Conservation (phyloP, 805 yeast species). For the Clavispora phyllophila region DNA sequence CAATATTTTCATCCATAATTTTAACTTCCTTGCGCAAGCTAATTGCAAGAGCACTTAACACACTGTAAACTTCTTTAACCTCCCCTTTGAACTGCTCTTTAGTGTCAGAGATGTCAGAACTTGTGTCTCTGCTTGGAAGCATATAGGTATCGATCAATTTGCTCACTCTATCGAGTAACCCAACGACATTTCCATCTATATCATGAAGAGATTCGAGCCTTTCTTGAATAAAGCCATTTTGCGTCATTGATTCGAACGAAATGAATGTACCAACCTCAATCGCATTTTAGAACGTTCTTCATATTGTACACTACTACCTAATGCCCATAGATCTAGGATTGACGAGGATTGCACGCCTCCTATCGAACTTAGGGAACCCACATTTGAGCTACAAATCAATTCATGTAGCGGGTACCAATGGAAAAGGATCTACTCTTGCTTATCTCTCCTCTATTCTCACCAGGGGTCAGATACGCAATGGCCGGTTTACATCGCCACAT, state of each 20-base stretch:
- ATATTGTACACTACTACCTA: conserved; percentile 3
- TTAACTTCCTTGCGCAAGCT: conserved; percentile 63
- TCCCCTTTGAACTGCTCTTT: conserved; percentile 40
- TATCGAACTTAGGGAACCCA: conserved; percentile 58
- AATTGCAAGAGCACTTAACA: conserved; percentile 55
- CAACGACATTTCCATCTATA: conserved; percentile 49
- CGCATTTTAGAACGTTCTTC: conserved; percentile 1
- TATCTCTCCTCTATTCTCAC: conserved; percentile 65
- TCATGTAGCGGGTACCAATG: conserved; percentile 97
- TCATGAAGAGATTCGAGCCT: conserved; percentile 48
- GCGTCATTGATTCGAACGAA: conserved; percentile 2
- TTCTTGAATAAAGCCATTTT: conserved; percentile 36
- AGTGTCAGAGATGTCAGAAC: conserved; percentile 17
- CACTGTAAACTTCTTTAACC: conserved; percentile 45
- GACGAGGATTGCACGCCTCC: conserved; percentile 27
- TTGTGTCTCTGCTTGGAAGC: conserved; percentile 21
- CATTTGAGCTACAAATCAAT: conserved; percentile 59
- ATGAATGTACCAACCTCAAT: background rate
- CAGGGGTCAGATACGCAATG: conserved; percentile 46
- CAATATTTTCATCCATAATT: conserved; percentile 55
- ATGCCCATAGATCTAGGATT: conserved; percentile 40
- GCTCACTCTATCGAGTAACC: conserved; percentile 47
- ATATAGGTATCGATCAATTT: conserved; percentile 40
- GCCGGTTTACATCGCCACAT: conserved; percentile 90
- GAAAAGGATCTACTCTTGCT: conserved; percentile 90